phyloP scores from a whole-genome alignment of 139 green algal species.

The Protoeuglena noctilucae region DNA sequence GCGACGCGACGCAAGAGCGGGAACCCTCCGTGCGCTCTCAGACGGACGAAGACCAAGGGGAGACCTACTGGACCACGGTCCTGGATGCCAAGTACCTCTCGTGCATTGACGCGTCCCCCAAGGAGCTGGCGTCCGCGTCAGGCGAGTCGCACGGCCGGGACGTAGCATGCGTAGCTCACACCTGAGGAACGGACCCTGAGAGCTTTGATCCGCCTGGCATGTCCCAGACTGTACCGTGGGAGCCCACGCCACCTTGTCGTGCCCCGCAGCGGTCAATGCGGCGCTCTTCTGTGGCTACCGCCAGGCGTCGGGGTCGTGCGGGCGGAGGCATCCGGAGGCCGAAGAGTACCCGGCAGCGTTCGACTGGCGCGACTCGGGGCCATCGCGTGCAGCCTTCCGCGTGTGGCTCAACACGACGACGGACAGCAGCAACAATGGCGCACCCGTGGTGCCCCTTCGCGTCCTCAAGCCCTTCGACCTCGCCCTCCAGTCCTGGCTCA shows the following conservation, averaged over 20 bases:
- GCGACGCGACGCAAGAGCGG: too few species aligned
- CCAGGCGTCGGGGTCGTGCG: conserved; percentile 10
- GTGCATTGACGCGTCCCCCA: too few species aligned
- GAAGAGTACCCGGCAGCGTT: conserved; percentile 11
- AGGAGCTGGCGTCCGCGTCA: too few species aligned
- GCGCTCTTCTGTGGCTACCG: conserved; percentile 46
- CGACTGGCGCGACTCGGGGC: conserved; percentile 20
- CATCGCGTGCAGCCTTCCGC: conserved; percentile 15
- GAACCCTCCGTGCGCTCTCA: too few species aligned
- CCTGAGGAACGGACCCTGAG: not conserved
- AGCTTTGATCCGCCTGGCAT: not conserved
- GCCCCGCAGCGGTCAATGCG: conserved; percentile 7
- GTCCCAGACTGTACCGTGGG: conserved; percentile 17
- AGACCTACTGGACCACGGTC: too few species aligned
- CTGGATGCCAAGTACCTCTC: too few species aligned
- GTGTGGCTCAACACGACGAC: conserved; percentile 20
- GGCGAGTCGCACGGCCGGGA: too few species aligned
- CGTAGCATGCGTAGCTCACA: too few species aligned
- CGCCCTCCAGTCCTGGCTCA: too few species aligned
- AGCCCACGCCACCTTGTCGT: conserved; percentile 3
- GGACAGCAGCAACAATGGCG: not conserved
- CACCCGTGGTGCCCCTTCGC: too few species aligned
- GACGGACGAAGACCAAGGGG: too few species aligned
- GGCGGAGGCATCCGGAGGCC: conserved; percentile 1
- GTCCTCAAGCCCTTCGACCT: too few species aligned